Evolutionary conservation across 1,139 yeast genomes (phyloP).

Genomic region (Maudiozyma humilis): DNA sequence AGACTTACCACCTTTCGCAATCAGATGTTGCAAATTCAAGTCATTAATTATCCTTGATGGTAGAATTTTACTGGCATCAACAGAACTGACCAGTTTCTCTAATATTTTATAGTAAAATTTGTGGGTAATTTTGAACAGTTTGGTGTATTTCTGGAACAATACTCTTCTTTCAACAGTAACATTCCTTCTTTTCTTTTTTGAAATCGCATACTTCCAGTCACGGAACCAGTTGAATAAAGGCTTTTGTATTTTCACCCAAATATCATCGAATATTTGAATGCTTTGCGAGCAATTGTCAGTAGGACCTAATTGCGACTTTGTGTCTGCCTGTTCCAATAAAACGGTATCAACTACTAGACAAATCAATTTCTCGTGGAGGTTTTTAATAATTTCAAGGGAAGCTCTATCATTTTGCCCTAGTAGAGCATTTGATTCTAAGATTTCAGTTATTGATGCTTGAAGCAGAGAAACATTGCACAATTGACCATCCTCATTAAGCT

Average conservation of each 20-base stretch:
- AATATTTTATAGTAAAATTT: constrained; percentile 7
- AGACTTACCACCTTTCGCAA: background rate
- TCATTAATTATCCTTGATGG: background rate
- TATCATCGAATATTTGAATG: background rate
- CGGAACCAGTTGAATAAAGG: constrained; percentile 7
- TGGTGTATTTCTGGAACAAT: background rate
- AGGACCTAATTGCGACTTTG: too few species aligned
- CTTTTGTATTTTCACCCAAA: constrained; percentile 3
- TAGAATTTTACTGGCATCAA: background rate
- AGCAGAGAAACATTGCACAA: too few species aligned
- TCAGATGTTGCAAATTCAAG: constrained; percentile 1
- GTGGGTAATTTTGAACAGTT: constrained; percentile 24
- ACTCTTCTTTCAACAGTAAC: constrained; percentile 2
- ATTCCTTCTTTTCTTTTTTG: too few species aligned
- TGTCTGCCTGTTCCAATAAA: too few species aligned
- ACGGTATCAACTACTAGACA: too few species aligned
- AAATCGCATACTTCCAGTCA: constrained; percentile 3
- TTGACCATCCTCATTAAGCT: too few species aligned
- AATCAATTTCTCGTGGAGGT: too few species aligned
- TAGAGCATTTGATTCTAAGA: too few species aligned
- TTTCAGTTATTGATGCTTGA: too few species aligned
- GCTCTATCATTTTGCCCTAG: too few species aligned
- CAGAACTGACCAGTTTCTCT: constrained; percentile 1
- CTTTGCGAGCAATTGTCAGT: background rate
- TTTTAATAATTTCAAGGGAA: too few species aligned